Percentiles rank a stretch among this genome's conserved stretches.
These are phyloP conservation scores for Vanrija humicola DNA, from an alignment of 1,284 basidiomycete species.

Conservation along the genomic window DNA sequence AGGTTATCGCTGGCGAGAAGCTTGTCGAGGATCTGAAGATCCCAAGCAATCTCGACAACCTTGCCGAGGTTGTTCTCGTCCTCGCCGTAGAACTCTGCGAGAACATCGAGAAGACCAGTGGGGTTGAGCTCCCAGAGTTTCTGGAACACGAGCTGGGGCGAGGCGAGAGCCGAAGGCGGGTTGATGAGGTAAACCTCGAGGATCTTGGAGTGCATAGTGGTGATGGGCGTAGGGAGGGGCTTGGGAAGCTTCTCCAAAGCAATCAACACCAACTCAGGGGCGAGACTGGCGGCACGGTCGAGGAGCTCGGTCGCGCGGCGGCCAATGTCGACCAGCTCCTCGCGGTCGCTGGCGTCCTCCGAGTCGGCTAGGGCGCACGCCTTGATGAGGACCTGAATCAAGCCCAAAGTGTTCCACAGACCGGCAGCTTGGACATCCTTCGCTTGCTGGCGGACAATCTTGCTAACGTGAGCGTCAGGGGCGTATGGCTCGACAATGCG, in stretches of 20 bases:
- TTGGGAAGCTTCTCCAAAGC: slow-evolving; percentile 84
- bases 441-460: slow-evolving; percentile 59
- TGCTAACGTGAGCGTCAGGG: slow-evolving; percentile 47
- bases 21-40: slow-evolving; percentile 85
- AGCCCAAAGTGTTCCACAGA: slow-evolving; percentile 89
- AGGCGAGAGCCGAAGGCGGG: slow-evolving; percentile 68
- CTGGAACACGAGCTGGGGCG: slow-evolving; percentile 95
- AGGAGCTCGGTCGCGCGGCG: slow-evolving; percentile 79
- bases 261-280: slow-evolving; percentile 91
- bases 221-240: slow-evolving; percentile 80
- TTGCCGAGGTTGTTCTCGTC: slow-evolving; percentile 89
- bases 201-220: slow-evolving; percentile 79
- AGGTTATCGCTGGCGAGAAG: slow-evolving; percentile 83
- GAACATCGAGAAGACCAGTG: slow-evolving; percentile 75
- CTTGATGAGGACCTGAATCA: slow-evolving; percentile 78
- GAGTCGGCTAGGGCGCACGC: slow-evolving; percentile 34
- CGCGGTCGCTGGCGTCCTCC: slow-evolving; percentile 53
- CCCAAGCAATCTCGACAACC: slow-evolving; percentile 91
- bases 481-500: slow-evolving; percentile 77
- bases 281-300: slow-evolving; percentile 75
- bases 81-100: slow-evolving; percentile 87
- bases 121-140: slow-evolving; percentile 88
- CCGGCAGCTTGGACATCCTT: slow-evolving; percentile 69
- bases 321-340: slow-evolving; percentile 65
- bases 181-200: slow-evolving; percentile 75